phyloP scores from a whole-genome alignment of 257 asterid species.

The Coffea eugenioides region DNA sequence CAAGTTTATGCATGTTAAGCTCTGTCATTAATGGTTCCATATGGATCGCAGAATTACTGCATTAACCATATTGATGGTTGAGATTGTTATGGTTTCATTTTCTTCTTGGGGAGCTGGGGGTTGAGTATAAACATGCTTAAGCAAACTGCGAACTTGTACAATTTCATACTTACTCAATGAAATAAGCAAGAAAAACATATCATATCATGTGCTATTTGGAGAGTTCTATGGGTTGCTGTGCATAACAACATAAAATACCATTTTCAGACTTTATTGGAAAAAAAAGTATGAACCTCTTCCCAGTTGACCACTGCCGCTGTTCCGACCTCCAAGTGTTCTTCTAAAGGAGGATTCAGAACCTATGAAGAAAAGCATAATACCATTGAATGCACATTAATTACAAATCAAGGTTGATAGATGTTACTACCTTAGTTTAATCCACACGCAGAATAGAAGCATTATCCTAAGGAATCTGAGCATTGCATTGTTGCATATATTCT shows the following conservation, averaged over 20 bases:
- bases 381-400: not conserved
- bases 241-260: not conserved
- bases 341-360: slow-evolving; percentile 52
- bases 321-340: slow-evolving; percentile 35
- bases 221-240: not conserved
- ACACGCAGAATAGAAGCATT: not conserved
- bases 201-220: not conserved
- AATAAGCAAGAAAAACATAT: not conserved
- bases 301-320: slow-evolving; percentile 28
- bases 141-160: not conserved
- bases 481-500: not conserved
- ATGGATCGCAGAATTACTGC: not conserved
- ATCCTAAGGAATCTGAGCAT: not conserved
- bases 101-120: too few relatives aligned
- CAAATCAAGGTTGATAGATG: not conserved
- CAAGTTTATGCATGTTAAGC: not conserved
- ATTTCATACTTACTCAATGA: not conserved
- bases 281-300: slow-evolving; percentile 31
- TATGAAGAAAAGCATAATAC: slow-evolving; percentile 29
- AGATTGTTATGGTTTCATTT: not conserved
- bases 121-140: not conserved
- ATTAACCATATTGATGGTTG: not conserved
- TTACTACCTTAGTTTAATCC: not conserved
- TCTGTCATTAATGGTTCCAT: not conserved
- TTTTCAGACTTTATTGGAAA: not conserved